Percentiles rank a stretch among this genome's conserved stretches.
Evolutionary conservation across 345 rosid species (phyloP).

Genomic region (Abelmoschus esculentus): DNA sequence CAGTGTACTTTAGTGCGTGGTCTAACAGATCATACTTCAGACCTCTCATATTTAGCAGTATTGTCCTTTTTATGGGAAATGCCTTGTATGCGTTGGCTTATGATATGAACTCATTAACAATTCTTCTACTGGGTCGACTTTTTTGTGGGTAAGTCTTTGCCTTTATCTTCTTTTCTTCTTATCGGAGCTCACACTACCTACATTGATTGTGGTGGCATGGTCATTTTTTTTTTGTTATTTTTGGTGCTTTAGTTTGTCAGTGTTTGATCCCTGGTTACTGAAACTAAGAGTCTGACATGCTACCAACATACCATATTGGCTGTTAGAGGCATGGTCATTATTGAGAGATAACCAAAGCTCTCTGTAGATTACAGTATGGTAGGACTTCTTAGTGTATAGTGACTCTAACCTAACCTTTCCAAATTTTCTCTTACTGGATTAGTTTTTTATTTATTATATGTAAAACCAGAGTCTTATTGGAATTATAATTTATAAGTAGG

Average conservation of each 20-base stretch:
- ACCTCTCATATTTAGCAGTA: constrained; percentile 93
- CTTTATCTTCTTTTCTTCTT: neutral
- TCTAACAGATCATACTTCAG: constrained; percentile 90
- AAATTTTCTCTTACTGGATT: no score
- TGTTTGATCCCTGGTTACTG: no score
- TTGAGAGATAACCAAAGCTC: neutral
- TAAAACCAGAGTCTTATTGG: no score
- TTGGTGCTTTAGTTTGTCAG: neutral
- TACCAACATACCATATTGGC: neutral
- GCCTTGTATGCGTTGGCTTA: constrained; percentile 86
- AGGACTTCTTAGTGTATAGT: neutral
- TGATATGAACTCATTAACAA: constrained; percentile 58
- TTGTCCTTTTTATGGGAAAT: constrained; percentile 77
- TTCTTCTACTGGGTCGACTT: constrained; percentile 82
- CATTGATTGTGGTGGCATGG: neutral
- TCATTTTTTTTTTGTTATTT: neutral
- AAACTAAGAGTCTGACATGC: neutral
- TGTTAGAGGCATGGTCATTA: neutral
- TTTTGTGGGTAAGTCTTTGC: constrained; percentile 79
- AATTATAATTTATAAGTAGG: no score
- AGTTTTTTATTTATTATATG: no score
- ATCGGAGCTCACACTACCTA: neutral
- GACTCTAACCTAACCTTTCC: neutral
- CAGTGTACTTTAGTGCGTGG: constrained; percentile 97
- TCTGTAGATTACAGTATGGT: neutral